Evolutionary conservation across 768 basidiomycete genomes (phyloP), one percentile per base, ranked within the genome.

Genomic region (Boletus pseudopeckii): DNA sequence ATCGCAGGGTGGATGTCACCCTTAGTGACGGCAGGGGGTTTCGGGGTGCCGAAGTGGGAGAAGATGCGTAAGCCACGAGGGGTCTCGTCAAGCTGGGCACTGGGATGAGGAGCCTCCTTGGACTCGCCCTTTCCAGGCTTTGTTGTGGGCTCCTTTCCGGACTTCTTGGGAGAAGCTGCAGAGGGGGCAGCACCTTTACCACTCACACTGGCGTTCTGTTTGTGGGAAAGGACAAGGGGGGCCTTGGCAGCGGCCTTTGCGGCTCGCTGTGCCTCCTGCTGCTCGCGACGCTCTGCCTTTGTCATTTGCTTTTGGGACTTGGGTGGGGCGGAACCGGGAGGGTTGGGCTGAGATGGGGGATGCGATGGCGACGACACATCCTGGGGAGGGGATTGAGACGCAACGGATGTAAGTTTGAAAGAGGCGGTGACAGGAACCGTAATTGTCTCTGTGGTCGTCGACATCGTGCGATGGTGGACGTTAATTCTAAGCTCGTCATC

Each of bases 1-100:
- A 98, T 85, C 18, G 83, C 83, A 28, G 95, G 97, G 67, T 98
- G 97, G 38, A 98, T 89, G 63, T 92, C 88, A 37, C 90, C 90
- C 67, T 93, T 92, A 50, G 80, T 75, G 38, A 73, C 68, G 60
- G 65, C 63, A 17, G 68, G 67, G 30, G 73, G 66, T 61, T 88
- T 90, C 17, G 86, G 88, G 28, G 87, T 72, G 37, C 86, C 89
- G 70, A 93, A 93, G 71, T 92, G 92, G 40, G 88, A 85, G 68
- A 92, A 92, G 62, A 92, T 92, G 45, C 85, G 82, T 46, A 90
- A 68, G n/a, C 87, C 85, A 48, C 83, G 83, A 20, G 67, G 73
- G 15, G 71, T 67, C 33, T 73, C 73, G 17, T 76, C 76, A 0
- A 58, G 10, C 41, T 55, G 73, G 52, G 38, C 57, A 60, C 50